Evolutionary conservation across 1,284 basidiomycete genomes (phyloP).

Genomic region (Trichosporon sp.): DNA sequence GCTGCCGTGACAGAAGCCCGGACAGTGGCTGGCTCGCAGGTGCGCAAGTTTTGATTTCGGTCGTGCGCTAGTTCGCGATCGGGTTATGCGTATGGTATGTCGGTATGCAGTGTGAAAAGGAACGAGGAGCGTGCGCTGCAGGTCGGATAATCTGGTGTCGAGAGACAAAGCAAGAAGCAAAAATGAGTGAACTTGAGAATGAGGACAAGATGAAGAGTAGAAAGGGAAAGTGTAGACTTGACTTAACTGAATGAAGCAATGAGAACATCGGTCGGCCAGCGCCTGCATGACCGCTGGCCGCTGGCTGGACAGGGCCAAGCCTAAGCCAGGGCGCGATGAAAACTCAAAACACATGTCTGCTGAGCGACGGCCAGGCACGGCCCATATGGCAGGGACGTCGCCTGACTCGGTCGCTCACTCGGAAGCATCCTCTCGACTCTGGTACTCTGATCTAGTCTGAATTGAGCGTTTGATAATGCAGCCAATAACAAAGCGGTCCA

Average conservation of each 20-base stretch:
- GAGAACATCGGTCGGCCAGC: background rate
- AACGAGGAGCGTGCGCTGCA: background rate
- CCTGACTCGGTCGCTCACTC: background rate
- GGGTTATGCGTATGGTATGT: background rate
- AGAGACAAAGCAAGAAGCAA: background rate
- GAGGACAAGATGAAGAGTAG: background rate
- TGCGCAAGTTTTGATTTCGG: background rate
- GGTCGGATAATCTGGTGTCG: background rate
- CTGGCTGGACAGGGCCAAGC: background rate
- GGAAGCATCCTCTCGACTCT: background rate
- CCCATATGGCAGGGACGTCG: background rate
- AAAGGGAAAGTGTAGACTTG: background rate
- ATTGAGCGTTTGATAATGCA: no score
- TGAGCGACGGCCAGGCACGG: background rate
- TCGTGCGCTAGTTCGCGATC: background rate
- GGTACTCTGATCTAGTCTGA: background rate
- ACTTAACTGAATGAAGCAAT: background rate
- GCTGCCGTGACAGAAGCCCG: background rate
- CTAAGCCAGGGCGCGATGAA: background rate
- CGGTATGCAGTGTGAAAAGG: background rate
- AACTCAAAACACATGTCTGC: constrained; percentile 1
- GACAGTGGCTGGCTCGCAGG: background rate
- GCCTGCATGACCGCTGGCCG: background rate
- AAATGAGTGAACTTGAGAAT: background rate
- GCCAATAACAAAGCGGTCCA: no score